These are phyloP conservation scores for Fusarium brevicatenulatum DNA, from an alignment of 2,329 filamentous ascomycete genomes.

Conservation along the genomic window DNA sequence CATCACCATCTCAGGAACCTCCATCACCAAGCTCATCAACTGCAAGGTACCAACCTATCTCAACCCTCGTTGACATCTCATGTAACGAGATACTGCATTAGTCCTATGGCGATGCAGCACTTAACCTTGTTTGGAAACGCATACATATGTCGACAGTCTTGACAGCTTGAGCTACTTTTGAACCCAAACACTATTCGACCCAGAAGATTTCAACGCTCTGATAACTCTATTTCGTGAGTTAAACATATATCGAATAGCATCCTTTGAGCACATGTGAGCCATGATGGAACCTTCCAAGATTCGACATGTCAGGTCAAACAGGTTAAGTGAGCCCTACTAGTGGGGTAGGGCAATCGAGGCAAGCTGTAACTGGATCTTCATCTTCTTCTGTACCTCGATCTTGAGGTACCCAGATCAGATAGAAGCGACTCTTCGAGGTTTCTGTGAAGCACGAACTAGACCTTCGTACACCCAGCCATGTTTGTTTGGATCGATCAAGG, in stretches of 20 bases:
- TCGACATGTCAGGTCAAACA: background rate
- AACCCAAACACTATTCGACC: background rate
- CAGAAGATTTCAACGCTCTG: background rate
- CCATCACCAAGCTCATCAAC: background rate
- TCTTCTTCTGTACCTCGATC: background rate
- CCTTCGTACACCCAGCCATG: background rate
- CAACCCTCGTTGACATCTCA: background rate
- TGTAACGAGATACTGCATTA: background rate
- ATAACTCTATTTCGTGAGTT: background rate
- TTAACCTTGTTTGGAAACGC: background rate
- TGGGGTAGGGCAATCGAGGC: background rate
- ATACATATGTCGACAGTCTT: background rate
- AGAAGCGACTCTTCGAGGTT: background rate
- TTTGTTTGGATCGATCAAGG: background rate
- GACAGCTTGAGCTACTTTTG: background rate
- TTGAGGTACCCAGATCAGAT: background rate
- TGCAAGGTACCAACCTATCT: background rate
- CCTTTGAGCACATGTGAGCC: background rate
- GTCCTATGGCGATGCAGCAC: background rate
- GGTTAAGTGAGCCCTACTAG: conserved; percentile 7
- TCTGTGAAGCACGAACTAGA: background rate
- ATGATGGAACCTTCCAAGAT: background rate
- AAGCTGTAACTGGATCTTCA: conserved; percentile 1
- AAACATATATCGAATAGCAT: background rate
- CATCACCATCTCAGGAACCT: background rate